phyloP scores from a whole-genome alignment of 2,329 filamentous ascomycete genomes.

The Colletotrichum ledebouriae region DNA sequence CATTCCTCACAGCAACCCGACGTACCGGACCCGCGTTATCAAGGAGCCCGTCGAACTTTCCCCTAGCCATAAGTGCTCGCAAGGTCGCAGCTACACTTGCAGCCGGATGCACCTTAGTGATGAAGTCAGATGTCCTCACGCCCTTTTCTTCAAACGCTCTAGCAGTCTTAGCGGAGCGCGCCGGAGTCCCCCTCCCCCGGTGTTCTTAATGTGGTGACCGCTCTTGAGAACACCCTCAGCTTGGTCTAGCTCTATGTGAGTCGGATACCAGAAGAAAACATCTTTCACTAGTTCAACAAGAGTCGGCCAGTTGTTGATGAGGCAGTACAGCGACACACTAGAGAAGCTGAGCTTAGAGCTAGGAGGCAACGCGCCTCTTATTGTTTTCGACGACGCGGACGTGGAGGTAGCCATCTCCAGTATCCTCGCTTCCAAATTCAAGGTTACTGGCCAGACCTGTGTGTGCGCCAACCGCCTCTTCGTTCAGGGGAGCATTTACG shows the following conservation, averaged over 20 bases:
- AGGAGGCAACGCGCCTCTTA: constrained; percentile 94
- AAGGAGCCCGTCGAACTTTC: constrained; percentile 92
- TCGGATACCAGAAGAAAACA: constrained; percentile 82
- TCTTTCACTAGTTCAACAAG: constrained; percentile 89
- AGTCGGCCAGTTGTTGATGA: constrained; percentile 84
- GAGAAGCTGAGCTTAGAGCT: constrained; percentile 91
- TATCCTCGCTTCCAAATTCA: constrained; percentile 90
- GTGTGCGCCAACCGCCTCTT: constrained; percentile 90
- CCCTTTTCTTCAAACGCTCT: constrained; percentile 91
- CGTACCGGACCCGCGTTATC: constrained; percentile 75
- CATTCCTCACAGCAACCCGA: constrained; percentile 75
- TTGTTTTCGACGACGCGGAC: constrained; percentile 96
- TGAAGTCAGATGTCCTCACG: constrained; percentile 92
- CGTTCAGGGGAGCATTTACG: constrained; percentile 83
- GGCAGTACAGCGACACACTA: constrained; percentile 85
- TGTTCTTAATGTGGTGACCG: constrained; percentile 90
- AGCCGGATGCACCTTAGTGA: constrained; percentile 96
- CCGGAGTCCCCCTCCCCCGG: constrained; percentile 91
- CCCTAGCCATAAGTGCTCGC: constrained; percentile 80
- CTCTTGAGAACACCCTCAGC: constrained; percentile 81
- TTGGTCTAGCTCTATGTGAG: constrained; percentile 83
- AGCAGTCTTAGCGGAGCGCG: constrained; percentile 83
- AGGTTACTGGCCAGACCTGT: constrained; percentile 94
- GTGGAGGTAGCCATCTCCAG: constrained; percentile 88
- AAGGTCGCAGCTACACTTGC: constrained; percentile 83